A percentile compares a stretch with the other conserved stretches of the same genome.
These are phyloP conservation scores for Boletellus deceptivus DNA, from an alignment of 1,284 basidiomycete genomes.

Conservation along the genomic window DNA sequence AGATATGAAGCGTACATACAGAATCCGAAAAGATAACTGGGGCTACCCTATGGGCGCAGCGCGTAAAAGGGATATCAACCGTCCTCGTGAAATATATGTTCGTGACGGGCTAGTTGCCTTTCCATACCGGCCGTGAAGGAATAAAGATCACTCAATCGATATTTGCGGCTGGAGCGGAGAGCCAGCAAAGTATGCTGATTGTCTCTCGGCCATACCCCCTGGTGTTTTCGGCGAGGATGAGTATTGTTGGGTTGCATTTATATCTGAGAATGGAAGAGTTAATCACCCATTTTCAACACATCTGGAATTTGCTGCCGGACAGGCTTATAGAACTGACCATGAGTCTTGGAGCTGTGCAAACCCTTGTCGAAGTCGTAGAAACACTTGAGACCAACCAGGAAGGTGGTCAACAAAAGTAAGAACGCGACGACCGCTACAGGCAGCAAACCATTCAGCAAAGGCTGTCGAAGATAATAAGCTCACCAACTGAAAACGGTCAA, in stretches of 20 bases:
- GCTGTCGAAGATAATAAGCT: not conserved
- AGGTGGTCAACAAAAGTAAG: constrained; percentile 66
- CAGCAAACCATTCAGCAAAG: constrained; percentile 1
- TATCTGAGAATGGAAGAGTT: constrained; percentile 39
- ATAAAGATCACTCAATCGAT: constrained; percentile 46
- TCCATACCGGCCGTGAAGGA: not conserved
- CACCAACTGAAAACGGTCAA: constrained; percentile 75
- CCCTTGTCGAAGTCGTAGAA: constrained; percentile 79
- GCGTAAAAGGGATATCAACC: constrained; percentile 1
- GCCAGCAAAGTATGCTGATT: constrained; percentile 34
- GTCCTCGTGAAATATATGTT: constrained; percentile 2
- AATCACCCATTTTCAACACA: constrained; percentile 35
- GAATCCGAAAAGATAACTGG: constrained; percentile 9
- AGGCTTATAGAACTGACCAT: constrained; percentile 57
- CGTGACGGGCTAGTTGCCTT: constrained; percentile 1
- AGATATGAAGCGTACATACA: constrained; percentile 18
- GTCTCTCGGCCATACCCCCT: constrained; percentile 47
- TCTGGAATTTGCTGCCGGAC: constrained; percentile 28
- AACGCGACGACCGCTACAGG: constrained; percentile 67
- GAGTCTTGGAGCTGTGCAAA: constrained; percentile 63
- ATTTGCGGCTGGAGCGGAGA: constrained; percentile 41
- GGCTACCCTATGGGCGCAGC: not conserved
- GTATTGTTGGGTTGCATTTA: constrained; percentile 48
- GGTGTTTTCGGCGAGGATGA: constrained; percentile 38
- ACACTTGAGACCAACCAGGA: constrained; percentile 72